These are phyloP conservation scores for Citrus inodora DNA, from an alignment of 345 rosid species.

Conservation along the genomic window DNA sequence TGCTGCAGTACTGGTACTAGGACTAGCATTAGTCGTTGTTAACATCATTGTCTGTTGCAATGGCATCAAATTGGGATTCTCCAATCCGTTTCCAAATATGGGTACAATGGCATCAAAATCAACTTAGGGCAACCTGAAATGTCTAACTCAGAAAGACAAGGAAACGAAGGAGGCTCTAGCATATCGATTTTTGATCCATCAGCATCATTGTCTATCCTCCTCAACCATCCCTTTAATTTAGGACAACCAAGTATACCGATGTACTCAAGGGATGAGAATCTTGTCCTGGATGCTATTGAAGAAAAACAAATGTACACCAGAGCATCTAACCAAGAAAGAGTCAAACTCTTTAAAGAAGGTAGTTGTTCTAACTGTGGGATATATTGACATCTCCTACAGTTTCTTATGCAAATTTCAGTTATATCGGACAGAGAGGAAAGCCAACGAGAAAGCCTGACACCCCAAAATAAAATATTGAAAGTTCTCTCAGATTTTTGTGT, in stretches of 20 bases:
- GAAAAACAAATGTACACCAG: background rate
- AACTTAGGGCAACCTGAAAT: too few relatives aligned
- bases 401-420: background rate
- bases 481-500: background rate
- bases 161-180: background rate
- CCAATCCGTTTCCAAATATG: too few relatives aligned
- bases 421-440: background rate
- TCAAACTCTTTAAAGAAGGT: background rate
- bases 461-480: background rate
- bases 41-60: too few relatives aligned
- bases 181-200: background rate
- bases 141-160: too few relatives aligned
- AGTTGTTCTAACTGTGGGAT: background rate
- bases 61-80: too few relatives aligned
- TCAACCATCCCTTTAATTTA: constrained; percentile 10
- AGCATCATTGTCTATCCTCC: background rate
- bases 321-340: rapidly evolving
- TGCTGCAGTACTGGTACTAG: too few relatives aligned
- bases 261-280: constrained; percentile 5
- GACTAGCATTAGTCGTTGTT: too few relatives aligned
- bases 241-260: background rate
- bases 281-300: background rate
- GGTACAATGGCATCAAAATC: too few relatives aligned
- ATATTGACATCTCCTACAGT: background rate
- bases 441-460: background rate